Base-by-base conservation (phyloP, 176 grass and related monocot genomes). In the Thalia dealbata region DNA sequence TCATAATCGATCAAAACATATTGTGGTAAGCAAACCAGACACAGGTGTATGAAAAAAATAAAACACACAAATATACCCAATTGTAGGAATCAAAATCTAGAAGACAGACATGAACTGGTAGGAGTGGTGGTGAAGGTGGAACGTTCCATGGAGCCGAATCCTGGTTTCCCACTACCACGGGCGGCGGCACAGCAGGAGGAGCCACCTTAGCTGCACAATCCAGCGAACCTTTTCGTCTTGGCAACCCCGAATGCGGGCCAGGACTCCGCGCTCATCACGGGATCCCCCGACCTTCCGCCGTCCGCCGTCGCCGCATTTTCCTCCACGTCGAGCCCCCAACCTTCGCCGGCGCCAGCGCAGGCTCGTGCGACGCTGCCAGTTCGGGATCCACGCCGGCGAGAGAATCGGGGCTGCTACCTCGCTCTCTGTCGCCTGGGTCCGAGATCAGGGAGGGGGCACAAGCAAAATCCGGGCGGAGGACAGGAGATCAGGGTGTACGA, bases 141-240 rank as follows among this genome's bases (percentile, higher is more conserved):
- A 12, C 29, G 23, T 61, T 52, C 23, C 14, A 51, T 19, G 45
- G 70, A 28, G 26, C 25, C 13, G 70, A 42, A 74, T 12, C 29
- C 16, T 27, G 29, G 28, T 35, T 66, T 14, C 29, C 29, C 63
- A 18, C 29, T 10, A 29, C 29, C 63, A 21, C 18, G 29, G 73
- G 58, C 14, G 63, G 69, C 56, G 69, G 74, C 74, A 72, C 82
- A 71, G 80, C 79, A 0, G 19, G 29, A 5, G 43, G 52, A 10
- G 75, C 81, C 15, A 44, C 58, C 45, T 74, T 74, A 22, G 11
- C 22, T 11, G n/a, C 58, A 28, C 32, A 59, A 32, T 22, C 27
- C 5, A 55, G 16, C 72, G 55, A n/a, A 1, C 60, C 74, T n/a
- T 22, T 66, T 66, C 10, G 23, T 7, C 61, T 41, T 76, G 24